Evolutionary conservation across 305 asterid species (phyloP).

Genomic region (Plantago coronopus): DNA sequence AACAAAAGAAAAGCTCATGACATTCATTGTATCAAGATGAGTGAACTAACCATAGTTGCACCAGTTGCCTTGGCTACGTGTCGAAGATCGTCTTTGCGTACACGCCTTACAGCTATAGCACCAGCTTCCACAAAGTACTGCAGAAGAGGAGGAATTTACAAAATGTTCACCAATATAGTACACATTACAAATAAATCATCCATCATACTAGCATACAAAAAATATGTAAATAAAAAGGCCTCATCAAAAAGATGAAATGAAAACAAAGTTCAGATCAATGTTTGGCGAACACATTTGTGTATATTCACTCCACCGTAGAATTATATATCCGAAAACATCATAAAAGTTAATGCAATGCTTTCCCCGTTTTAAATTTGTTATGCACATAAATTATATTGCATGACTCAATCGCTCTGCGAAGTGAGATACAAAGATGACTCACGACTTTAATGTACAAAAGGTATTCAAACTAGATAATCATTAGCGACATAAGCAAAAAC

Average conservation of each 20-base stretch:
- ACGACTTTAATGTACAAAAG: conserved; percentile 1
- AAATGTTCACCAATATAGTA: conserved; percentile 10
- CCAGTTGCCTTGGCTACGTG: conserved; percentile 99
- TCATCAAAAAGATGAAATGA: too few relatives aligned
- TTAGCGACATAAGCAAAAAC: not conserved
- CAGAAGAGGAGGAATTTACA: conserved; percentile 22
- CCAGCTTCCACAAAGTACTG: conserved; percentile 99
- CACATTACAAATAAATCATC: not conserved
- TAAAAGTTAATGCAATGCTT: too few relatives aligned
- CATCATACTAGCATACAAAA: too few relatives aligned
- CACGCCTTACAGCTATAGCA: conserved; percentile 95
- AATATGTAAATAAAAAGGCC: too few relatives aligned
- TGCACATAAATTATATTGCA: too few relatives aligned
- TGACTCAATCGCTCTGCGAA: too few relatives aligned
- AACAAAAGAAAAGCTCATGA: not conserved
- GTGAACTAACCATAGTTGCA: conserved; percentile 70
- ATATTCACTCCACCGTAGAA: too few relatives aligned
- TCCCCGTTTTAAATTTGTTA: too few relatives aligned
- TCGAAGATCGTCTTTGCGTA: conserved; percentile 92
- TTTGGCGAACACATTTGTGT: too few relatives aligned
- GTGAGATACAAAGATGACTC: too few relatives aligned
- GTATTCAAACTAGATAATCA: conserved; percentile 6
- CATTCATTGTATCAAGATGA: conserved; percentile 5
- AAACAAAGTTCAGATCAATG: too few relatives aligned
- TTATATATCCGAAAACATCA: too few relatives aligned